These are phyloP conservation scores for Xylaria multiplex DNA, from an alignment of 2,329 filamentous ascomycete genomes.

Conservation along the genomic window DNA sequence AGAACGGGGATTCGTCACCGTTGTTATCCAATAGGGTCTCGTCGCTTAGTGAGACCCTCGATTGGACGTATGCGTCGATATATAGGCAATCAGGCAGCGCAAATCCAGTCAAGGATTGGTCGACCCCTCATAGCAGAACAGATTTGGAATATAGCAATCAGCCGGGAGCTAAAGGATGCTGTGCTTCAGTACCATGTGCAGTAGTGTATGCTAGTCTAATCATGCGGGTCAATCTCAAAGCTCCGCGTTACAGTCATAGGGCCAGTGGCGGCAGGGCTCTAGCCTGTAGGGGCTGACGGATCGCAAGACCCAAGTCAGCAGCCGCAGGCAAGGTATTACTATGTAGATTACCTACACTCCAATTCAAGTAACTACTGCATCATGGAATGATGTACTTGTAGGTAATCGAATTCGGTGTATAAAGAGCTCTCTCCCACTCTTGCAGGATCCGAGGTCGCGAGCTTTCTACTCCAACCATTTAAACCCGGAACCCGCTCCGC, in stretches of 20 bases:
- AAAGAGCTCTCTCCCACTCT: background rate
- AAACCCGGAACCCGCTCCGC: background rate
- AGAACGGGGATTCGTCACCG: slow-evolving; percentile 31
- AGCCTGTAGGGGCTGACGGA: slow-evolving; percentile 2
- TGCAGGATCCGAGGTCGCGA: background rate
- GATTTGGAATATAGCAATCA: slow-evolving; percentile 44
- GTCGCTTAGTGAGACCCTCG: slow-evolving; percentile 8
- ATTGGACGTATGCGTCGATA: background rate
- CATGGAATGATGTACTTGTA: no score
- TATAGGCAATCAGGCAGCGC: slow-evolving; percentile 22
- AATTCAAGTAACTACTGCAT: slow-evolving; percentile 15
- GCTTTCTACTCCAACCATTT: slow-evolving; percentile 6
- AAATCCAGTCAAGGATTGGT: slow-evolving; percentile 27
- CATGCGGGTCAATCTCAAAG: slow-evolving; percentile 20
- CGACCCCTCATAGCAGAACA: slow-evolving; percentile 37
- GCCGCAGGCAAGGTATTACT: slow-evolving; percentile 18
- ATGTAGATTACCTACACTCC: slow-evolving; percentile 15
- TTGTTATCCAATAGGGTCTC: slow-evolving; percentile 10
- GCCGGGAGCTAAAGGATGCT: slow-evolving; percentile 34
- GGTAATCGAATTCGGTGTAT: background rate
- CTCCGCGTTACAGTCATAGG: background rate
- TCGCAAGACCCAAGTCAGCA: slow-evolving; percentile 27
- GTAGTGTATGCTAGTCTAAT: background rate
- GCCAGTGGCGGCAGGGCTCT: slow-evolving; percentile 9
- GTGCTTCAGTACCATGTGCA: slow-evolving; percentile 22